These are phyloP conservation scores for Lasiosphaeria ovina DNA, from an alignment of 495 filamentous ascomycete species.

Conservation along the genomic window DNA sequence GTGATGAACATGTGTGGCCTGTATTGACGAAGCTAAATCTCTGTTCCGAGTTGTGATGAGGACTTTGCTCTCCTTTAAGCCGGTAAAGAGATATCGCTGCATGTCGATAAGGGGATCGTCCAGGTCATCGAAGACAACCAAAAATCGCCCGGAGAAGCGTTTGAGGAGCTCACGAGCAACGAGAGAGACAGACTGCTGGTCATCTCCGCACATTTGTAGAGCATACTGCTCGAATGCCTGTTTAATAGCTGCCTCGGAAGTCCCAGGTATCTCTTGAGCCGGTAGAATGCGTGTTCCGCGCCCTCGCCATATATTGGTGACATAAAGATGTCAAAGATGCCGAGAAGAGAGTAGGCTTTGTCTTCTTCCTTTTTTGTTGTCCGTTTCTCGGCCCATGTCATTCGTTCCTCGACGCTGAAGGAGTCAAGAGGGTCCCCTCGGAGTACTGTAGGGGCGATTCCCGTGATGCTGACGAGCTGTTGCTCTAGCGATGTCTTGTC, in stretches of 20 bases:
- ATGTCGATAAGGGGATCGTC: not conserved
- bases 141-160: not conserved
- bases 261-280: conserved; percentile 1
- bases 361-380: conserved; percentile 6
- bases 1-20: not conserved
- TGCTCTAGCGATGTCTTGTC: not conserved
- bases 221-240: not conserved
- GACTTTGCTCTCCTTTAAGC: not conserved
- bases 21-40: not conserved
- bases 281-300: conserved; percentile 2
- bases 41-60: not conserved
- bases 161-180: not conserved
- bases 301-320: conserved; percentile 6
- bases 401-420: not conserved
- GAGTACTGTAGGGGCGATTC: not conserved
- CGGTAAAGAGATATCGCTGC: not conserved
- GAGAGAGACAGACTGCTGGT: not conserved
- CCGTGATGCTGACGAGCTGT: not conserved
- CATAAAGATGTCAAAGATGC: conserved; percentile 10
- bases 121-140: not conserved
- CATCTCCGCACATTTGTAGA: not conserved
- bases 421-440: not conserved
- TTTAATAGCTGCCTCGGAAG: not conserved
- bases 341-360: conserved; percentile 11
- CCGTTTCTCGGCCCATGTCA: not conserved